phyloP scores from a whole-genome alignment of 768 basidiomycete species.

The Mycena leptocephala region DNA sequence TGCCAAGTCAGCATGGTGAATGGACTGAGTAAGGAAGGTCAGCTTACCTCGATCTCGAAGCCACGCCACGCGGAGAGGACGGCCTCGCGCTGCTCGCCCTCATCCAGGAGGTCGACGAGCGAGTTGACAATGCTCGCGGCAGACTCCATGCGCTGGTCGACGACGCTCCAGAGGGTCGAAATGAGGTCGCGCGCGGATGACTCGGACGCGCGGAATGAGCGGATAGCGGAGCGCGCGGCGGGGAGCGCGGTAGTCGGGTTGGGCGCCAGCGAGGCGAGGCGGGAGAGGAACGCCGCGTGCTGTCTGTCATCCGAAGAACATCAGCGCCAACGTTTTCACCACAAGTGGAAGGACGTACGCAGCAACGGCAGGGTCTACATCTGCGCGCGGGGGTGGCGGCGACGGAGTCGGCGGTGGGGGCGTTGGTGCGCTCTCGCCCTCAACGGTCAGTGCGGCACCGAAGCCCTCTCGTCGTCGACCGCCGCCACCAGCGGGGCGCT shows the following conservation, averaged over 20 bases:
- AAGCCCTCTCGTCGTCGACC: conserved; percentile 75
- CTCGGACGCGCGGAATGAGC: conserved; percentile 85
- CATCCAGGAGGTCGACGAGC: conserved; percentile 85
- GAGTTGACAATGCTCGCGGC: conserved; percentile 75
- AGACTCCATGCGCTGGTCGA: conserved; percentile 73
- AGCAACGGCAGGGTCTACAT: conserved; percentile 67
- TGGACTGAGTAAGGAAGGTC: too few relatives aligned
- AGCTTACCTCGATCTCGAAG: conserved; percentile 84
- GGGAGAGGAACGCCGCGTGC: conserved; percentile 74
- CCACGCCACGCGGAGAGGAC: conserved; percentile 86
- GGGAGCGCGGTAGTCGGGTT: conserved; percentile 73
- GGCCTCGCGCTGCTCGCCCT: conserved; percentile 87
- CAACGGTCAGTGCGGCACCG: conserved; percentile 70
- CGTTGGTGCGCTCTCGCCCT: conserved; percentile 44
- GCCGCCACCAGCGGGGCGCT: conserved; percentile 49
- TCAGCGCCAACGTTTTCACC: not conserved
- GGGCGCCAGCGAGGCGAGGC: conserved; percentile 72
- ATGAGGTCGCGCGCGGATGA: conserved; percentile 88
- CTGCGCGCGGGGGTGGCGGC: conserved; percentile 59
- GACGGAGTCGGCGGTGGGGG: conserved; percentile 50
- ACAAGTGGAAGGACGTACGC: conserved; percentile 60
- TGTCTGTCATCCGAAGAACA: conserved; percentile 60
- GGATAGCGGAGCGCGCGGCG: conserved; percentile 82
- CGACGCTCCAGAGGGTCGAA: conserved; percentile 88
- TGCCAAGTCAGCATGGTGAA: too few relatives aligned